Base-by-base conservation (phyloP, 2,329 filamentous ascomycete species). In the Aspergillus hortae region DNA sequence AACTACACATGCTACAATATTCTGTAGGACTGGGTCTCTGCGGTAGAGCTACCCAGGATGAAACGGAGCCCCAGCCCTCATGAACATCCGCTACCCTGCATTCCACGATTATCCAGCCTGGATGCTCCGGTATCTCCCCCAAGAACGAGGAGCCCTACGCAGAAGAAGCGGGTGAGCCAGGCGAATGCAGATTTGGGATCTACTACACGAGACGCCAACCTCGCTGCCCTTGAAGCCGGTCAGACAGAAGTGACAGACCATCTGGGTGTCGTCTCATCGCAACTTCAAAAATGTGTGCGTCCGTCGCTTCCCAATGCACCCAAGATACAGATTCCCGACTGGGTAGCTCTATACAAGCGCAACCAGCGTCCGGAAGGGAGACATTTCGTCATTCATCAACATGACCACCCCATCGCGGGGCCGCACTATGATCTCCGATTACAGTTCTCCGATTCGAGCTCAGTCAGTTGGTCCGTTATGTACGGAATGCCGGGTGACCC, bases 301-400 rank as follows among this genome's bases (percentile, higher is more conserved):
- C 14, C 35, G n/a, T n/a, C 15, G 5, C 6, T 38, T 38, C 14
- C 35, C 7, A 9, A 38, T 15, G 15, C 14, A 38, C 35, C 35
- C 15, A n/a, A 11, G 2, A 14, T 38, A 7, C 9, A 32, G 21
- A n/a, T 45, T 33, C 12, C 43, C 32, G 25, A 45, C 43, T 25
- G 40, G 21, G 23, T 43, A 43, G 11, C 23, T 46, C 10, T 46
- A 17, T 25, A 19, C 17, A 40, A 61, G n/a, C 66, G 71, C 10
- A 81, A 80, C 56, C 65, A 74, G 46, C 68, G 76, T 51, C 50
- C 64, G 0, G 54, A 75, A 41, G 80, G 80, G 7, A 67, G 68
- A 19, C 83, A 86, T 65, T 89, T 89, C 62, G 81, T 89, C 47
- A 78, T 89, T 35, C 85, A 89, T 65, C 86, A 90, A 63, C 86